Base-by-base conservation (phyloP, 495 filamentous ascomycete species). In the Aspergillus nidulans region DNA sequence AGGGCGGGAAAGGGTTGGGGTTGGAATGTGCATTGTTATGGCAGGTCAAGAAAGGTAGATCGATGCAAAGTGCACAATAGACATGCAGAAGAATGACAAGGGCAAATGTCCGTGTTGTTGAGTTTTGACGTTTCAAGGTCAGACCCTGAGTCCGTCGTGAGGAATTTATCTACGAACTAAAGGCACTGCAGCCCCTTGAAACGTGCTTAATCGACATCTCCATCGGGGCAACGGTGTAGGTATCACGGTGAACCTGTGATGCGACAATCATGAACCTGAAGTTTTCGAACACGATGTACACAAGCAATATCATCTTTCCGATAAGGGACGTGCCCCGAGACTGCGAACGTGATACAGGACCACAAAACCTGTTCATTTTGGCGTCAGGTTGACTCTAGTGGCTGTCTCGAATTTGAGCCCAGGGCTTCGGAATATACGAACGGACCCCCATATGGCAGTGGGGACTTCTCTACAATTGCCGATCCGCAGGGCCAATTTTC, bases 1-100 rank as follows among this genome's bases (percentile, higher is more conserved):
- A 10, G 92, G 92, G 60, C 88, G 83, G 69, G 96, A 91, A 60
- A 97, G 77, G 30, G 89, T 89, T 21, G 92, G 92, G 28, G 89
- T 89, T 18, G 92, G 92, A 48, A 84, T 45, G 48, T 85, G 85
- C 52, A 92, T 61, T 54, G 82, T 67, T 18, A 7, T 10, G 21
- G 23, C 25, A n/a, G 42, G 16, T 24, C 4, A 1, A 25, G 20
- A 20, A 10, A 24, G 6, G 10, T 9, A 13, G 25, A 13, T 1
- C 25, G 42, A 45, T 25, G 30, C 30, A 34, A n/a, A 12, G 6
- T 34, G 30, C 15, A 12, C 30, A 13, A 12, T 34, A 34, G 30
- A 34, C 30, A 34, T 34, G 30, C 30, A 34, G 30, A 12, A 12
- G 2, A 12, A 34, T 6, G n/a, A n/a, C n/a, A n/a, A n/a, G n/a